Base-by-base conservation (phyloP, 163 green algal genomes). In the Chloromonas sp. region DNA sequence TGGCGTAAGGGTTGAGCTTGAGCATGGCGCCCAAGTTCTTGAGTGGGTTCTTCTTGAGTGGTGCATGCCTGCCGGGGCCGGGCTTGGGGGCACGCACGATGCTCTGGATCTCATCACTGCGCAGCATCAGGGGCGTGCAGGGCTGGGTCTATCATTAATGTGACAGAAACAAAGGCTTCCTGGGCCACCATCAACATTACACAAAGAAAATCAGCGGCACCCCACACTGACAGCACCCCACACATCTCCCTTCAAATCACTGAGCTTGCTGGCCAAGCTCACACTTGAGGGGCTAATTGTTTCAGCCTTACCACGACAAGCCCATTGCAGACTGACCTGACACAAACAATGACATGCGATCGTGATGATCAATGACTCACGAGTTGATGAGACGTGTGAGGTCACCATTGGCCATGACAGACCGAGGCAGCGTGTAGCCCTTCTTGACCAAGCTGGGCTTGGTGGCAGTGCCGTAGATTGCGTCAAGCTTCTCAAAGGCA, bases 31-130 rank as follows among this genome's bases (percentile, higher is more conserved):
- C 94, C 90, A 98, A 89, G 95, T 99, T 99, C 90, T 96, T 97
- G 78, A 99, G 92, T 1, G 97, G 97, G 94, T 99, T 99, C 94
- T 98, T 98, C 96, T 99, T 99, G n/a, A 98, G 92, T 0, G 93
- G 86, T 0, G 86, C 85, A 86, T 92, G 92, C 85, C 91, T 94
- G 85, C 83, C 84, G 79, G 60, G 82, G 15, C 70, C 81, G 14
- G 81, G 80, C 92, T 97, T 98, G 79, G 94, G 91, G 14, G 96
- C 87, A n/a, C 87, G 85, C 62, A 98, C 92, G 13, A 97, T 91
- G 60, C 85, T 94, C 95, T 99, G 97, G 83, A 99, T 94, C 93
- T 99, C 97, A 86, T 99, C 97, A 79, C 86, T 94, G 82, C 70
- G 58, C 5, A 61, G 36, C 36, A 61, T 2, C 78, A 81, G n/a